Evolutionary conservation across 768 basidiomycete genomes (phyloP).

Genomic region (Collybia sp.): DNA sequence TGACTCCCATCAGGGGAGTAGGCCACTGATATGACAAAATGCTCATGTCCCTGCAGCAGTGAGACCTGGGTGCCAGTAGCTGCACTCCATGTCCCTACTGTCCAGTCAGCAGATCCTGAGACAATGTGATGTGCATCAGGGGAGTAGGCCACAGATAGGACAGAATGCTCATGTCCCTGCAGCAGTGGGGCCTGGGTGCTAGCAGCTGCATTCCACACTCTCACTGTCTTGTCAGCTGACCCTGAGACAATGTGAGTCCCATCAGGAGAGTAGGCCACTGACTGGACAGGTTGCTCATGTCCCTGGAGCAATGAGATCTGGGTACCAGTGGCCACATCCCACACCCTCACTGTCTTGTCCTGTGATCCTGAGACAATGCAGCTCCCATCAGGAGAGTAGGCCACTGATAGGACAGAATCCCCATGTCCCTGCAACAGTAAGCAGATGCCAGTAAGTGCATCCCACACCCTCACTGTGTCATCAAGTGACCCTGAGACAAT

Average conservation of each 20-base stretch:
- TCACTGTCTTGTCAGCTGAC: slow-evolving; percentile 20
- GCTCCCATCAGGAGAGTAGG: slow-evolving; percentile 15
- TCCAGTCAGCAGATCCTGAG: too few relatives aligned
- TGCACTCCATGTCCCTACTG: too few relatives aligned
- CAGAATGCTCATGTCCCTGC: neutral
- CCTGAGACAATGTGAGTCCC: slow-evolving; percentile 8
- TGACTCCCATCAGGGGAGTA: too few relatives aligned
- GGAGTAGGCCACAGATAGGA: too few relatives aligned
- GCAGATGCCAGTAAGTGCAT: slow-evolving; percentile 1
- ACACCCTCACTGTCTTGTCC: too few relatives aligned
- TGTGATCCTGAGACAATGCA: too few relatives aligned
- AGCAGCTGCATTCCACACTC: slow-evolving; percentile 17
- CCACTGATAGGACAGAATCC: slow-evolving; percentile 4
- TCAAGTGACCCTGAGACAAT: slow-evolving; percentile 14
- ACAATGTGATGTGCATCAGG: too few relatives aligned
- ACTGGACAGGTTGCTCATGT: slow-evolving; percentile 1
- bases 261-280: slow-evolving; percentile 14
- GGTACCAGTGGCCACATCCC: too few relatives aligned
- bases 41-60: too few relatives aligned
- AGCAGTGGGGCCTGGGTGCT: neutral
- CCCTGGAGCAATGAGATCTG: slow-evolving; percentile 6
- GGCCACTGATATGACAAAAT: too few relatives aligned
- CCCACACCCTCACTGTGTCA: slow-evolving; percentile 12
- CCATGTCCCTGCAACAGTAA: slow-evolving; percentile 6
- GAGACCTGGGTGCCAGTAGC: too few relatives aligned